phyloP scores from a whole-genome alignment of 169 alveolate genomes.

The Plasmodium ovale region DNA sequence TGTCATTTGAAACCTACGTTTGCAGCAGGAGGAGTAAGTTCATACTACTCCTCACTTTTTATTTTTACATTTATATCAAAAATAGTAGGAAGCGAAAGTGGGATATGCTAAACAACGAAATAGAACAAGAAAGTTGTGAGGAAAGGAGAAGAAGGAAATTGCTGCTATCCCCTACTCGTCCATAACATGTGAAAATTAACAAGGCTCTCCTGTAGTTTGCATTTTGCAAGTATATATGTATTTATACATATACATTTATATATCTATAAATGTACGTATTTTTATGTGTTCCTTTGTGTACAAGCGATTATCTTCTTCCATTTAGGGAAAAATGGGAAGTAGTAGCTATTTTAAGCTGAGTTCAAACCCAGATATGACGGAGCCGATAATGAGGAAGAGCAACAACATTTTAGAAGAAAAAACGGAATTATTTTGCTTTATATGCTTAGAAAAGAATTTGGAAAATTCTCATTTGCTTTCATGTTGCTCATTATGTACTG shows the following conservation, averaged over 20 bases:
- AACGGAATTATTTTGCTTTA: conserved; percentile 62
- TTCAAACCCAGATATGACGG: neutral
- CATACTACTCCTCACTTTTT: too few relatives aligned
- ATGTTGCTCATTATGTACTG: conserved; percentile 74
- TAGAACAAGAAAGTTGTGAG: neutral
- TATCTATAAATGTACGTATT: conserved; percentile 7
- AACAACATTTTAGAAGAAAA: conserved; percentile 33
- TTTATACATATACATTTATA: neutral
- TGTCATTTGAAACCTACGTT: too few relatives aligned
- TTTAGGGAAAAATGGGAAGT: conserved; percentile 47
- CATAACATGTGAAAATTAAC: too few relatives aligned
- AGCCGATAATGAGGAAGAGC: neutral
- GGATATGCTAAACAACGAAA: too few relatives aligned
- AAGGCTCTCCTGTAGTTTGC: neutral
- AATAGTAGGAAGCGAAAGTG: too few relatives aligned
- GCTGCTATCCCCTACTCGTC: too few relatives aligned
- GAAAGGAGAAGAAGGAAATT: neutral
- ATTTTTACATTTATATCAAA: too few relatives aligned
- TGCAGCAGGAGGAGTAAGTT: too few relatives aligned
- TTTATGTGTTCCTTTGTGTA: neutral
- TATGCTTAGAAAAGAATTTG: conserved; percentile 60
- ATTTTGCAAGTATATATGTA: neutral
- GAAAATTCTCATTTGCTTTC: conserved; percentile 33
- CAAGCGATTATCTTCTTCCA: neutral
- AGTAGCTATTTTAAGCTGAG: conserved; percentile 5